Evolutionary conservation across 169 alveolate genomes (phyloP).

Genomic region (Cystoisospora suis): DNA sequence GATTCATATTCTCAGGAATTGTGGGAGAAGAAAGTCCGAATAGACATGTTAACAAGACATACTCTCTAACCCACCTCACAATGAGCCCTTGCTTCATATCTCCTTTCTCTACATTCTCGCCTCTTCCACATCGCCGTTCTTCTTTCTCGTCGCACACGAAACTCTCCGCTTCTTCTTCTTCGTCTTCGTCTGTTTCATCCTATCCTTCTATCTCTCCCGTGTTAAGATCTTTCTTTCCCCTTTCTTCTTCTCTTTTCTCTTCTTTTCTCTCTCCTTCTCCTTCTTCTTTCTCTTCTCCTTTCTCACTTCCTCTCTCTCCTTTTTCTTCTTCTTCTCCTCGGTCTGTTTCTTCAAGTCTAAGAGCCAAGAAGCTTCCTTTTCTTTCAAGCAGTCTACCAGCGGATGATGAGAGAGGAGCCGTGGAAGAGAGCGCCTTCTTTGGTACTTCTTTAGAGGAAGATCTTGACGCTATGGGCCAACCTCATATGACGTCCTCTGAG

Average conservation of each 20-base stretch:
- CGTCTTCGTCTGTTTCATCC: not conserved
- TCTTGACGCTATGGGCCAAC: not conserved
- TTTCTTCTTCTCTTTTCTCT: not conserved
- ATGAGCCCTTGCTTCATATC: too few species aligned
- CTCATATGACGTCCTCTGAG: not conserved
- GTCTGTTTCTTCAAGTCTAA: not conserved
- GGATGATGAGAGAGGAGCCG: not conserved
- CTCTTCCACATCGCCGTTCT: not conserved
- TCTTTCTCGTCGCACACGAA: too few species aligned
- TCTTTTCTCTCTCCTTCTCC: not conserved
- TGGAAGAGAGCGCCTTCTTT: conserved; percentile 8
- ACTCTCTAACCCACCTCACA: too few species aligned
- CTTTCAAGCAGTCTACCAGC: not conserved
- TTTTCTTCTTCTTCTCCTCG: not conserved
- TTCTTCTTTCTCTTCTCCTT: not conserved
- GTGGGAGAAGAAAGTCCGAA: too few species aligned
- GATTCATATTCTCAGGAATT: too few species aligned
- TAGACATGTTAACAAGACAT: too few species aligned
- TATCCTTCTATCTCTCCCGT: not conserved
- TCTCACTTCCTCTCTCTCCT: not conserved
- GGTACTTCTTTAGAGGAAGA: not conserved
- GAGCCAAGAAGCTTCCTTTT: not conserved
- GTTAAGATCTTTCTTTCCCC: not conserved
- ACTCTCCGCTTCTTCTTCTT: too few species aligned
- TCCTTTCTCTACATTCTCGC: not conserved